Conservation (phyloP, 164 flowering plant genomes). For the Vitis rupestris region DNA sequence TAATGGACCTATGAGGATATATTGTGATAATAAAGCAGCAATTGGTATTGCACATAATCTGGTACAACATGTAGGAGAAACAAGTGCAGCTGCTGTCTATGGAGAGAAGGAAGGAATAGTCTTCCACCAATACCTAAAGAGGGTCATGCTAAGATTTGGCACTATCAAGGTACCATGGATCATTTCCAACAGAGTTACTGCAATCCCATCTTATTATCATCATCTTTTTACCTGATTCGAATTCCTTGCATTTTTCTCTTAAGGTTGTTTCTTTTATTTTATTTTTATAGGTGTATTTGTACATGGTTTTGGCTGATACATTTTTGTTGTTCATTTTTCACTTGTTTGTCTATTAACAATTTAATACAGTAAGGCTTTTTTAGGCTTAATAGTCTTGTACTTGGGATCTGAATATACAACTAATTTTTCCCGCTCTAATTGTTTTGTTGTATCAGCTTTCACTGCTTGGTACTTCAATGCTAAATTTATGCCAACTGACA, state of each 20-base stretch:
- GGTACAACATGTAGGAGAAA: not conserved
- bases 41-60: too few species aligned
- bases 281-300: not conserved
- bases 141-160: conserved; percentile 12
- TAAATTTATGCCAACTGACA: not conserved
- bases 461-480: too few species aligned
- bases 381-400: too few species aligned
- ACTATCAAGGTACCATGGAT: conserved; percentile 10
- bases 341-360: too few species aligned
- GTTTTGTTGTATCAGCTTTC: too few species aligned
- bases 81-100: not conserved
- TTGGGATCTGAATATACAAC: too few species aligned
- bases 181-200: not conserved
- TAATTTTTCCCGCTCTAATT: too few species aligned
- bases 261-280: not conserved
- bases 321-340: not conserved
- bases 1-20: too few species aligned
- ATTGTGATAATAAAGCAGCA: too few species aligned
- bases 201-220: not conserved
- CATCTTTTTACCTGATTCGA: not conserved
- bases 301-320: not conserved
- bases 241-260: not conserved
- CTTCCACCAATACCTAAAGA: conserved; percentile 6
- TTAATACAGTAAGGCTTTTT: too few species aligned
- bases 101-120: not conserved